Evolutionary conservation across 129 eudicot genomes (phyloP).

Genomic region (Gnaphalium uliginosum): DNA sequence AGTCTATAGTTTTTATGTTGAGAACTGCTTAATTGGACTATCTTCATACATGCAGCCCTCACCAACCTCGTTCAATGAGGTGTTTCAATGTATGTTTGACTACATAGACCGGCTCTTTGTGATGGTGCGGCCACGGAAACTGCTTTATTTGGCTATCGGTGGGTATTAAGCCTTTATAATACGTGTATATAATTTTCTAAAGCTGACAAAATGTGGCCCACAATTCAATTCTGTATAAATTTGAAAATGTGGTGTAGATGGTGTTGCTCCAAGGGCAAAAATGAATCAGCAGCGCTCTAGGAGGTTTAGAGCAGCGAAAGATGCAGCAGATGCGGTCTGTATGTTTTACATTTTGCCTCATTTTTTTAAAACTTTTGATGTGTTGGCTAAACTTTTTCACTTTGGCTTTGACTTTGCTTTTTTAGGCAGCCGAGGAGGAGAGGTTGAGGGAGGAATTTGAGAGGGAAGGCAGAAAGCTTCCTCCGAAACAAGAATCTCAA

Average conservation of each 20-base stretch:
- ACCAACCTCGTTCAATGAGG: conserved; percentile 94
- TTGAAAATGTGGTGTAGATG: conserved; percentile 55
- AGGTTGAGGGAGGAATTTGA: conserved; percentile 87
- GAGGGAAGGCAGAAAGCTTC: conserved; percentile 94
- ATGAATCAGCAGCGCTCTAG: conserved; percentile 99
- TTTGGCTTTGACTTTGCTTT: conserved; percentile 6
- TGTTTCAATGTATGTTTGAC: conserved; percentile 75
- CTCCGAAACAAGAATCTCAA: conserved; percentile 86
- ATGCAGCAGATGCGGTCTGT: conserved; percentile 93
- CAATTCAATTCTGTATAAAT: not conserved
- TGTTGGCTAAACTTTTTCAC: not conserved
- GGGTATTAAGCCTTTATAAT: conserved; percentile 20
- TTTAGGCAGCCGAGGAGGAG: conserved; percentile 99
- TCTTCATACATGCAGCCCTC: conserved; percentile 73
- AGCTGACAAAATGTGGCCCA: conserved; percentile 3
- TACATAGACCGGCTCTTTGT: conserved; percentile 59
- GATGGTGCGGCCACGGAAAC: conserved; percentile 61
- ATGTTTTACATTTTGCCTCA: conserved; percentile 16
- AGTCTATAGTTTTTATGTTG: not conserved
- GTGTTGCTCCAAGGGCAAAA: conserved; percentile 99
- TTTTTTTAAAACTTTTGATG: not conserved
- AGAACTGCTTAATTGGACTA: not conserved
- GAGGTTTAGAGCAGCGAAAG: conserved; percentile 98
- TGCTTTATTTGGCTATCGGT: conserved; percentile 69
- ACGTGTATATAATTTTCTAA: not conserved